Conservation (phyloP, 495 filamentous ascomycete species). For the Penicillium robsamsonii region DNA sequence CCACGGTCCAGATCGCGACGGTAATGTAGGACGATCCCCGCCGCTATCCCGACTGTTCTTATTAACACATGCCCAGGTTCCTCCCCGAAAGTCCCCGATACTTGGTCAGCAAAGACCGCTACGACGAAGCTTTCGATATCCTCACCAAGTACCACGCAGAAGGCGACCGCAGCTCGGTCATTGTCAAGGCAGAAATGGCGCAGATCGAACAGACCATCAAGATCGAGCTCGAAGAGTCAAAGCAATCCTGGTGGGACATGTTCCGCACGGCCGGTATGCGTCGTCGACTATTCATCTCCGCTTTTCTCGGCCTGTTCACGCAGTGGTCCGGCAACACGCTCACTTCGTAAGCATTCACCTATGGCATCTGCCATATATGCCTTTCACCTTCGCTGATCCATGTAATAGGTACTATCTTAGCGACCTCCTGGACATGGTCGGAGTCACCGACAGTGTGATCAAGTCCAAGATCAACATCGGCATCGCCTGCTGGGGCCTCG, state of each 20-base stretch:
- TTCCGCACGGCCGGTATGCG: constrained; percentile 54
- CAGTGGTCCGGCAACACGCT: constrained; percentile 66
- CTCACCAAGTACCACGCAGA: constrained; percentile 63
- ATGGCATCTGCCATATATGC: constrained; percentile 8
- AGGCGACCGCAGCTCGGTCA: constrained; percentile 49
- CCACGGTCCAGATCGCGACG: constrained; percentile 27
- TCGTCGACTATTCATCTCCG: constrained; percentile 55
- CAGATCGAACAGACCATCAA: constrained; percentile 60
- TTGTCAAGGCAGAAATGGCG: constrained; percentile 59
- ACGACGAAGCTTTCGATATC: constrained; percentile 56
- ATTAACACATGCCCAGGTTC: constrained; percentile 33
- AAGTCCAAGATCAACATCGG: constrained; percentile 59
- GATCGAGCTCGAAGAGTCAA: constrained; percentile 53
- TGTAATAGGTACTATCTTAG: constrained; percentile 50
- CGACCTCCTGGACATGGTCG: constrained; percentile 49
- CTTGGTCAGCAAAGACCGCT: constrained; percentile 57
- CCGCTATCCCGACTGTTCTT: not conserved
- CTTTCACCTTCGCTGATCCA: constrained; percentile 10
- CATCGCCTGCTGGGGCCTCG: constrained; percentile 55
- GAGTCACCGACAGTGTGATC: constrained; percentile 48
- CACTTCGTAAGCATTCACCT: constrained; percentile 43
- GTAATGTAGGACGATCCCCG: constrained; percentile 37
- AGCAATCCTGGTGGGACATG: constrained; percentile 55
- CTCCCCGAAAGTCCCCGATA: constrained; percentile 61
- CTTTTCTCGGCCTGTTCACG: constrained; percentile 59